Conservation (phyloP, 225 moss, liverwort and hornwort genomes). For the Polytrichum commune region DNA sequence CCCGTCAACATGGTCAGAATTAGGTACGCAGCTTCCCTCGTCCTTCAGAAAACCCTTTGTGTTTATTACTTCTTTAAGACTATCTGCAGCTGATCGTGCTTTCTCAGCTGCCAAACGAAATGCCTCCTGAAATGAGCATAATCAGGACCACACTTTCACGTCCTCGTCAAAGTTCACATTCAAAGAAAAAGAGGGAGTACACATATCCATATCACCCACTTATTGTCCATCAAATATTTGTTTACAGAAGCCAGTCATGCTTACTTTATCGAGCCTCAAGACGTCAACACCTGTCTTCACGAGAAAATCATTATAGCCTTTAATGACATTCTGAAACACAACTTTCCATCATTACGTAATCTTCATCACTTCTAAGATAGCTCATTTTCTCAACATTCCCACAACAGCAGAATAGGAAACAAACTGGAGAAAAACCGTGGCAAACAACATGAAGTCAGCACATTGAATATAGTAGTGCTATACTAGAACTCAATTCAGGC, state of each 20-base stretch:
- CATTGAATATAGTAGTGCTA: too few relatives aligned
- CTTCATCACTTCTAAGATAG: too few relatives aligned
- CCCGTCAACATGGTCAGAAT: conserved; percentile 32
- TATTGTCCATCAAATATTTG: too few relatives aligned
- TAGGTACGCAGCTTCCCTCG: conserved; percentile 35
- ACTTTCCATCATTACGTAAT: too few relatives aligned
- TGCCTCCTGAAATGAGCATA: conserved; percentile 34
- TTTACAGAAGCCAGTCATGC: not conserved
- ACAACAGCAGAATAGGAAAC: too few relatives aligned
- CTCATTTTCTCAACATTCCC: too few relatives aligned
- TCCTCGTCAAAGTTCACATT: too few relatives aligned
- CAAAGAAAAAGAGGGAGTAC: too few relatives aligned
- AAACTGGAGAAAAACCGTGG: too few relatives aligned
- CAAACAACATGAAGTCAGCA: too few relatives aligned
- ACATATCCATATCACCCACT: not conserved
- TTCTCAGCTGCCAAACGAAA: conserved; percentile 54
- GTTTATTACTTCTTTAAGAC: conserved; percentile 22
- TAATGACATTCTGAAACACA: conserved; percentile 37
- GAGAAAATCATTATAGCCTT: conserved; percentile 27
- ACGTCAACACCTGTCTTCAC: conserved; percentile 36
- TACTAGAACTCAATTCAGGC: too few relatives aligned
- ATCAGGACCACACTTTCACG: too few relatives aligned
- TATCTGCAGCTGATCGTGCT: conserved; percentile 36
- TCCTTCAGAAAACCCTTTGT: conserved; percentile 25
- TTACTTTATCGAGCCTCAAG: conserved; percentile 35